These are phyloP conservation scores for Trichocomaceae sp. DNA, from an alignment of 2,329 filamentous ascomycete species.

Conservation along the genomic window DNA sequence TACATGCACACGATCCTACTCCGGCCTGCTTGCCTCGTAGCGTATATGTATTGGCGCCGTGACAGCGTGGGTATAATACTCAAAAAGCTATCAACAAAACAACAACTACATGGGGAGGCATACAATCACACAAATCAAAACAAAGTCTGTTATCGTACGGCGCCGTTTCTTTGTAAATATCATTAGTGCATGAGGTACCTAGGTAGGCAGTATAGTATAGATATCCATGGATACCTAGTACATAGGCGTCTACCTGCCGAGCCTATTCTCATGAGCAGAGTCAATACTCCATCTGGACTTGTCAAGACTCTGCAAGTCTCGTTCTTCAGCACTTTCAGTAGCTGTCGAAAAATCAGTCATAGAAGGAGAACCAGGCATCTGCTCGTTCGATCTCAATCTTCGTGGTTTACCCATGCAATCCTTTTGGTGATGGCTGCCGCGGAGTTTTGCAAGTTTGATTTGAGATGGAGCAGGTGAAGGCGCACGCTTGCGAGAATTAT, in stretches of 20 bases:
- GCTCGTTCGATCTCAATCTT: constrained; percentile 6
- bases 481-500: background rate
- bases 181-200: too few relatives aligned
- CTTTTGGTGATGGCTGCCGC: background rate
- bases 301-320: constrained; percentile 5
- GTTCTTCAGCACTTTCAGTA: background rate
- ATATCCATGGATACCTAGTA: background rate
- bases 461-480: constrained; percentile 9
- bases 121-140: too few relatives aligned
- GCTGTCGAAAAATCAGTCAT: background rate
- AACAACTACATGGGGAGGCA: too few relatives aligned
- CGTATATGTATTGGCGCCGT: too few relatives aligned
- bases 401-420: constrained; percentile 9
- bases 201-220: too few relatives aligned
- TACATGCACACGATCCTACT: too few relatives aligned
- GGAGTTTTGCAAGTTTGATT: background rate
- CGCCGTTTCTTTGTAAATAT: too few relatives aligned
- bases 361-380: background rate
- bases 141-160: too few relatives aligned
- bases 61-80: background rate
- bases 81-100: background rate
- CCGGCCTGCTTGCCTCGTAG: too few relatives aligned
- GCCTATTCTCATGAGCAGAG: background rate
- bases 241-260: background rate
- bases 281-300: constrained; percentile 10